Evolutionary conservation across 768 basidiomycete species (phyloP), one percentile per base, ranked within the genome.

Genomic region (Pleurotus tuber-regium): DNA sequence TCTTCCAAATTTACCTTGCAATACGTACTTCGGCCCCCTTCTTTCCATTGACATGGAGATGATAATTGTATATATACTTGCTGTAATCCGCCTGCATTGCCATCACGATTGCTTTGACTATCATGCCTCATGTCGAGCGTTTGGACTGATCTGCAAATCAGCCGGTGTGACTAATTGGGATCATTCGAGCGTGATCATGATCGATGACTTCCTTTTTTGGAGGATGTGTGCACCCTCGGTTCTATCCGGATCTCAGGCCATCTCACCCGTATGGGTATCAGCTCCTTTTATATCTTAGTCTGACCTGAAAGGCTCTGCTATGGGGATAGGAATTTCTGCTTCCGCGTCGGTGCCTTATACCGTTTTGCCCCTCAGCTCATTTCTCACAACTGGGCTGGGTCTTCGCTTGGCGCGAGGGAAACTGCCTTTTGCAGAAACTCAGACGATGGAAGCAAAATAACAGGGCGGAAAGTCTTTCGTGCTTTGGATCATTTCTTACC

Each of bases 121-220:
- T n/a, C n/a, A n/a, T n/a, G n/a, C n/a, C n/a, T n/a, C n/a, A n/a
- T n/a, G n/a, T n/a, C n/a, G n/a, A n/a, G 7, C 40, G 16, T 18
- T 42, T 24, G 23, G 21, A 42, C 61, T 58, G 61, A 62, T 64
- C 58, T 59, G 59, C 54, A 61, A 61, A 64, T 65, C 65, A 63
- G 60, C 40, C 29, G 35, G n/a, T 38, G 35, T 38, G 35, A 12
- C 11, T 55, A 50, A 49, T 43, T 43, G 54, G 36, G 47, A 51
- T 42, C 40, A 42, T 42, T 42, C 40, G 14, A 42, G 14, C 40
- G 42, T 69, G 67, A 69, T 69, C 67, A 69, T 69, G 67, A 69
- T 69, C 66, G 66, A 64, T 65, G 40, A 24, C 23, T 41, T 18
- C 40, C 40, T n/a, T 42, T 19, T 42, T 12, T 21, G 40, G 40